Evolutionary conservation across 495 filamentous ascomycete species (phyloP).

Genomic region (Chaetomidium leptoderma): DNA sequence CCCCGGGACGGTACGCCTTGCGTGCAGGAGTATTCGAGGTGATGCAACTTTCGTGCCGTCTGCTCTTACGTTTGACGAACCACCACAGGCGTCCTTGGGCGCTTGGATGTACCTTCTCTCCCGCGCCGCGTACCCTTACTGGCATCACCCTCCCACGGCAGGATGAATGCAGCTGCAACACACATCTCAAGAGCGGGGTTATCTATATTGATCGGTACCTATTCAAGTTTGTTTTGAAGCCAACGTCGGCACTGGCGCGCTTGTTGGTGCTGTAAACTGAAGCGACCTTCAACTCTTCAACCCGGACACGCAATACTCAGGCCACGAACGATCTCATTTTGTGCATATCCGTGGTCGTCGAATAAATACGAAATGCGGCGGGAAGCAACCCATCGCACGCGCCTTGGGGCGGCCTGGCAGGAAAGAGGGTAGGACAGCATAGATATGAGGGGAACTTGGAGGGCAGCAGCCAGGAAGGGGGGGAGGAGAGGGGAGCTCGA

Average conservation of each 20-base stretch:
- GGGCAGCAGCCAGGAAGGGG: neutral
- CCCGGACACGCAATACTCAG: neutral
- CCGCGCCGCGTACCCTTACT: neutral
- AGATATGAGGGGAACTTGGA: slow-evolving; percentile 5
- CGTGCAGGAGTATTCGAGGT: neutral
- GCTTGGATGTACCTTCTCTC: neutral
- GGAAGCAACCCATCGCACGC: neutral
- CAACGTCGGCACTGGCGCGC: neutral
- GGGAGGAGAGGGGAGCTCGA: neutral
- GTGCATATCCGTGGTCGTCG: neutral
- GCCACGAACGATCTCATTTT: neutral
- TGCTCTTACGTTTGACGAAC: neutral
- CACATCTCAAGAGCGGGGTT: slow-evolving; percentile 6
- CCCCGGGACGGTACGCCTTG: neutral
- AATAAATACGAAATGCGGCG: neutral
- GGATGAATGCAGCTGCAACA: slow-evolving; percentile 8
- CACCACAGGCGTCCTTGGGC: neutral
- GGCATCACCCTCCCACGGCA: neutral
- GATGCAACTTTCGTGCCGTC: neutral
- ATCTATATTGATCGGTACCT: slow-evolving; percentile 2
- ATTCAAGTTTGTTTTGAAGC: neutral
- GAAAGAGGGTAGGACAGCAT: slow-evolving; percentile 6
- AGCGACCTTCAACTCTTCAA: too few species aligned
- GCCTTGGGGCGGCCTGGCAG: neutral
- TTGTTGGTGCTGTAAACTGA: neutral